Base-by-base conservation (phyloP, 768 basidiomycete genomes). In the Russula sp. region DNA sequence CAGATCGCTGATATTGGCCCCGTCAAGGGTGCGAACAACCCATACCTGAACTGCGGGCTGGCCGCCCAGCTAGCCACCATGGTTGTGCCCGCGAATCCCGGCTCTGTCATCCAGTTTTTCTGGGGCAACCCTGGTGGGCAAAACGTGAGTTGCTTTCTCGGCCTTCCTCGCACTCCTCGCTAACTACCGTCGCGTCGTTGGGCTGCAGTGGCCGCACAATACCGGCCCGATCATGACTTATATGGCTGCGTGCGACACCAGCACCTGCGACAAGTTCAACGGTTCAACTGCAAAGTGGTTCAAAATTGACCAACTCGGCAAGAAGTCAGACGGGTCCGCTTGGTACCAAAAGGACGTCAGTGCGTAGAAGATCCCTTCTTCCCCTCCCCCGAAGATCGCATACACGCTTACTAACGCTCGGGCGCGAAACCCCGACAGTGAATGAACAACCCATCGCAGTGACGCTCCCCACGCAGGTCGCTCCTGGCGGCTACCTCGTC, bases 171-270 rank as follows among this genome's bases (percentile, higher is more conserved):
- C 10, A 31, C 18, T 42, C n/a, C 18, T 20, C 39, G 54, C 57
- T 47, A 18, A 35, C 44, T 6, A 5, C 18, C 14, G 31, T 50
- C 40, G 53, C 22, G 44, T 16, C 22, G 2, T 22, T 40, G 32
- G 8, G 8, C 39, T 50, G n/a, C 57, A 79, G 75, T 82, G 80
- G 83, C 77, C 77, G 1, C 82, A 88, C 68, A 75, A 86, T 62
- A 84, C 75, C 31, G 89, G 89, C 4, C 89, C 89, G 4, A 75
- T 89, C 73, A 74, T 90, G 74, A 89, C 86, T 40, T 91, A 91
- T 70, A 80, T 91, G 81, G 80, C 87, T 2, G 74, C 76, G 34
- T 91, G 89, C 69, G 82, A 57, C 11, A 48, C 79, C 0, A 73
- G 75, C 53, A 77, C 78, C 0, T 91, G 89, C 72, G 79, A 80